Conservation (phyloP, 2,329 filamentous ascomycete genomes). For the Dactylonectria macrodidyma region DNA sequence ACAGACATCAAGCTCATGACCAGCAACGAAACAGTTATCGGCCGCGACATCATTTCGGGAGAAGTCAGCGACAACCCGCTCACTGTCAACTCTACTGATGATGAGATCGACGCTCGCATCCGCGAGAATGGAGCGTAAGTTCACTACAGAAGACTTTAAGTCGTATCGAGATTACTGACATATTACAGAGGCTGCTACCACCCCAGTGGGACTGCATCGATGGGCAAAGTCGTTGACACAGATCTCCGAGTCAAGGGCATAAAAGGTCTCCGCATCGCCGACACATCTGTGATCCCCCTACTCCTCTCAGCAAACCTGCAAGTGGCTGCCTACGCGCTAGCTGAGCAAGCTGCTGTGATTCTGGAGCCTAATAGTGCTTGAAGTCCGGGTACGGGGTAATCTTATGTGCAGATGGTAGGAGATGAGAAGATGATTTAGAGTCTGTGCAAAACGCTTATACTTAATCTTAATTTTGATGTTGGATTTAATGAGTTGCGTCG, state of each 20-base stretch:
- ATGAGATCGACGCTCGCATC: constrained; percentile 48
- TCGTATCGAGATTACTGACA: background rate
- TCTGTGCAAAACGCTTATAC: too few relatives aligned
- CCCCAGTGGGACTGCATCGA: constrained; percentile 48
- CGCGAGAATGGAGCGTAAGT: constrained; percentile 20
- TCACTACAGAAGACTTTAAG: background rate
- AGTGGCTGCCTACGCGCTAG: constrained; percentile 15
- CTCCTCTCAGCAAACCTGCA: constrained; percentile 11
- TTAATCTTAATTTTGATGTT: too few relatives aligned
- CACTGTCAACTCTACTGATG: constrained; percentile 43
- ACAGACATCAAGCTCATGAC: constrained; percentile 41
- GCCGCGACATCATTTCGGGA: constrained; percentile 43
- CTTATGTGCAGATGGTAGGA: too few relatives aligned
- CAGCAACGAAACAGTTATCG: constrained; percentile 34
- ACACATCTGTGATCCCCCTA: constrained; percentile 44
- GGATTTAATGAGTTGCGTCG: too few relatives aligned
- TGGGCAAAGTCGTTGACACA: constrained; percentile 62
- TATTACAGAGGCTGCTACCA: constrained; percentile 45
- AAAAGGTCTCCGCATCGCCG: constrained; percentile 55
- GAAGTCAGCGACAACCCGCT: constrained; percentile 37
- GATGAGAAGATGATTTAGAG: too few relatives aligned
- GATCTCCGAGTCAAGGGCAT: constrained; percentile 56
- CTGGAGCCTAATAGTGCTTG: background rate
- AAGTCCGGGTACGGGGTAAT: background rate
- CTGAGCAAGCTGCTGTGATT: constrained; percentile 17